Evolutionary conservation across 169 alveolate species (phyloP), one percentile per base, ranked within the genome.

Genomic region (Plasmodium vinckei): DNA sequence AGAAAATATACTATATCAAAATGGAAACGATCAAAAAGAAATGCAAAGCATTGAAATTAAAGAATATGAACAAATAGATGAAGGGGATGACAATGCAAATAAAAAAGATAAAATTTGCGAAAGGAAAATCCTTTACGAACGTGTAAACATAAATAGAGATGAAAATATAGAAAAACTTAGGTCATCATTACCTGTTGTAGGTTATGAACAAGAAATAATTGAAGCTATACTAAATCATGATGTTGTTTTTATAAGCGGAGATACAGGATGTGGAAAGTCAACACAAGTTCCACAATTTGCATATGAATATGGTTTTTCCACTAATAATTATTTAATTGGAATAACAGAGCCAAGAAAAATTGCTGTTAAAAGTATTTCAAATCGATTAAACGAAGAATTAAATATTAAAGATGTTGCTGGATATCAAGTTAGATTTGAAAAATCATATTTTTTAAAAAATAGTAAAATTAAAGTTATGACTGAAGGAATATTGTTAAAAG

Each of bases 231-330:
- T 94, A 79, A 96, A 95, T 84, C 94, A 96, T 88, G 97, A 97
- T 94, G 97, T 98, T 25, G 94, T 97, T 13, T 92, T 99, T 61
- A 95, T 99, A 39, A 98, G 97, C 9, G 99, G 99, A 61, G 99
- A 98, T 92, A 98, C 99, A 2, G 99, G 99, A 2, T 97, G 99
- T 75, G 99, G 99, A 15, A 99, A 99, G 90, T 98, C 99, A 27
- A 98, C 99, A 6, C 96, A 95, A 75, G 95, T 98, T 15, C 99
- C 99, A 1, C 98, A 99, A 88, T 98, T 97, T 90, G 89, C 98
- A 46, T 97, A 97, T 91, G 99, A 99, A 87, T 92, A 94, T 44
- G 99, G 99, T 7, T 93, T 95, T 49, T 94, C 98, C 46, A 44
- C 65, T 21, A 92, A 67, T 49, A 67, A 88, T 10, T 70, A 57